These are phyloP conservation scores for Aschersonia sp. DNA, from an alignment of 2,329 filamentous ascomycete genomes.

Conservation along the genomic window DNA sequence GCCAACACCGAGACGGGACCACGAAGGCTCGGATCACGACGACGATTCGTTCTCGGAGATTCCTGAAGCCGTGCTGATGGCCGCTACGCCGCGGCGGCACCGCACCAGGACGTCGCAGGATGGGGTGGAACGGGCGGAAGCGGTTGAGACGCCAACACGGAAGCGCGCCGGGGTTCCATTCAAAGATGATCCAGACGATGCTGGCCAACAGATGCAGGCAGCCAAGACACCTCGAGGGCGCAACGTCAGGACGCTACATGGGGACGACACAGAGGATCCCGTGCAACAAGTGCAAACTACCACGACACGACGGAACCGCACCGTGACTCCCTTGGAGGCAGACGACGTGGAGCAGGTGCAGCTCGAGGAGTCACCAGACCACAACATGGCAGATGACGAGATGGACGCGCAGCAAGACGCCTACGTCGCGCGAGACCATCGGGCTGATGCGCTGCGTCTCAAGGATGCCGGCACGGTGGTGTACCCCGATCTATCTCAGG, in stretches of 20 bases:
- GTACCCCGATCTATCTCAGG: too few relatives aligned
- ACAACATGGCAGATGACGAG: background rate
- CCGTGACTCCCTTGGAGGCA: background rate
- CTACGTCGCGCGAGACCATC: too few relatives aligned
- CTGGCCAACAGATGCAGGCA: too few relatives aligned
- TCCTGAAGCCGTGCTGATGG: constrained; percentile 32
- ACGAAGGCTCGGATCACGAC: constrained; percentile 21
- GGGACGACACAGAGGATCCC: too few relatives aligned
- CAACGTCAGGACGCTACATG: too few relatives aligned
- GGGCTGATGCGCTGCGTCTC: too few relatives aligned
- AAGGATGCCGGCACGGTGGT: too few relatives aligned
- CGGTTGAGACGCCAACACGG: background rate
- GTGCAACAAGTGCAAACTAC: constrained; percentile 17
- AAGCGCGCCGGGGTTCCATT: too few relatives aligned
- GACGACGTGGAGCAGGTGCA: background rate
- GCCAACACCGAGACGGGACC: constrained; percentile 7
- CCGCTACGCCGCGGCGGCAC: constrained; percentile 28
- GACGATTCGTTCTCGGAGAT: constrained; percentile 46
- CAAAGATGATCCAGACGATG: too few relatives aligned
- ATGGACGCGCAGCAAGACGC: background rate
- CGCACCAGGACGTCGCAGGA: constrained; percentile 2
- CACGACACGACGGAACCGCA: constrained; percentile 20
- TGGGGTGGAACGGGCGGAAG: background rate
- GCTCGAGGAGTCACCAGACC: background rate
- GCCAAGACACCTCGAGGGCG: too few relatives aligned